Conservation (phyloP, 2,329 filamentous ascomycete genomes). For the Aspergillus ustus region DNA sequence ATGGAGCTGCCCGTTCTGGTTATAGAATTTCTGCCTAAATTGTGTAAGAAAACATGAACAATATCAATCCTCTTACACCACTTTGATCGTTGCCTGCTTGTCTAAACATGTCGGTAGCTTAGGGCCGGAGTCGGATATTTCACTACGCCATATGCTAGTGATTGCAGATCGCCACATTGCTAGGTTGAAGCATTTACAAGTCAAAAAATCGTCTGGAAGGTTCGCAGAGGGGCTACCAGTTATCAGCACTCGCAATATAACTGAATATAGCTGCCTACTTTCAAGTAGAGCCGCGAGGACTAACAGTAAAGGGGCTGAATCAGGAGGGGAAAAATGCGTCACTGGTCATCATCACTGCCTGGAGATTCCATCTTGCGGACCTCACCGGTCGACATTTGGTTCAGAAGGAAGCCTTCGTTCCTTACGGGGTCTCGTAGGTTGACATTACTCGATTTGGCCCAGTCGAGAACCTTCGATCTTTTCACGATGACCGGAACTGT, state of each 20-base stretch:
- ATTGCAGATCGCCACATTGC: not conserved
- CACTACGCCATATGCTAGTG: not conserved
- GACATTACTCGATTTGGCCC: constrained; percentile 67
- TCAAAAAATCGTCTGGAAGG: not conserved
- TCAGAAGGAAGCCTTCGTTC: constrained; percentile 77
- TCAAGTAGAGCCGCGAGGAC: not conserved
- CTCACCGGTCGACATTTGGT: constrained; percentile 62
- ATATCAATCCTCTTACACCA: not conserved
- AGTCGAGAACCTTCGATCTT: constrained; percentile 66
- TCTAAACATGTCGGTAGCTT: not conserved
- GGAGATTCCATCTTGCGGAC: constrained; percentile 34
- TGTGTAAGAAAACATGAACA: constrained; percentile 24
- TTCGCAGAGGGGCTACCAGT: not conserved
- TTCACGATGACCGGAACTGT: constrained; percentile 52
- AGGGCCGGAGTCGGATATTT: not conserved
- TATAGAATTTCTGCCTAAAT: constrained; percentile 22
- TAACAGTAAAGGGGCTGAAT: not conserved
- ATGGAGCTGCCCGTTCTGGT: not conserved
- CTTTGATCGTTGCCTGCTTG: constrained; percentile 1
- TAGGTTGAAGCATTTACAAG: constrained; percentile 2
- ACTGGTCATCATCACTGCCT: constrained; percentile 26
- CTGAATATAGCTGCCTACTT: not conserved
- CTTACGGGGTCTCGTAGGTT: constrained; percentile 70
- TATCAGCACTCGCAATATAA: constrained; percentile 3
- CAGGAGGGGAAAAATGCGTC: constrained; percentile 12